Evolutionary conservation across 148 eudicot genomes (phyloP).

Genomic region (Limonium bicolor): DNA sequence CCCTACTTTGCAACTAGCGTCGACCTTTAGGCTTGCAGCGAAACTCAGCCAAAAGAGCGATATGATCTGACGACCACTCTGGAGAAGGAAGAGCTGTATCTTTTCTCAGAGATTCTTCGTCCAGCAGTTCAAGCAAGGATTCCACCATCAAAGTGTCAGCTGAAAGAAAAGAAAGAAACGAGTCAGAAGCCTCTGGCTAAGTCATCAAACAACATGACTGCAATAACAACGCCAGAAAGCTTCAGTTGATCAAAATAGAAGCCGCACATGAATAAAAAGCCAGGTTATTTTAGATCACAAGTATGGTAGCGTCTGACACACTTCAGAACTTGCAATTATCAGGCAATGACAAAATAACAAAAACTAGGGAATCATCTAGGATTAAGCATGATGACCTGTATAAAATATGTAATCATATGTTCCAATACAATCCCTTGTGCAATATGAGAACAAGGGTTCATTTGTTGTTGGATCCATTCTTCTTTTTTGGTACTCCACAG

Average conservation of each 20-base stretch:
- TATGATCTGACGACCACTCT: constrained; percentile 99
- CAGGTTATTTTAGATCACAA: not conserved
- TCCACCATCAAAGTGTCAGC: constrained; percentile 95
- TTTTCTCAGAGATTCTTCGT: constrained; percentile 89
- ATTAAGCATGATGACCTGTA: constrained; percentile 40
- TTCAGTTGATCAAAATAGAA: not conserved
- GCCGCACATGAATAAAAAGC: not conserved
- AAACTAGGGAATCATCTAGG: not conserved
- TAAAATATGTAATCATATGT: constrained; percentile 97
- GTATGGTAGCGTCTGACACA: not conserved
- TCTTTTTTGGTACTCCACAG: constrained; percentile 69
- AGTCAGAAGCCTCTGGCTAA: not conserved
- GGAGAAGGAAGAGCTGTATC: constrained; percentile 99
- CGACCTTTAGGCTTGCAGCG: constrained; percentile 84
- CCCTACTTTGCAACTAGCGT: constrained; percentile 25
- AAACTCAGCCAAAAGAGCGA: constrained; percentile 91
- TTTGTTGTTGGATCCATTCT: constrained; percentile 76
- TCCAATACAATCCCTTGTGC: constrained; percentile 90
- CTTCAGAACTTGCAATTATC: not conserved
- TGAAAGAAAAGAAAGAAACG: constrained; percentile 21
- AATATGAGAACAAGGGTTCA: constrained; percentile 85
- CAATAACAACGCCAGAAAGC: not conserved
- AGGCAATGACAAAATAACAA: not conserved
- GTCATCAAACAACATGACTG: too few relatives aligned
- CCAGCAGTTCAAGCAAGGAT: constrained; percentile 88